Conservation (phyloP, 179 eudicot genomes). For the Camellia oleifera region DNA sequence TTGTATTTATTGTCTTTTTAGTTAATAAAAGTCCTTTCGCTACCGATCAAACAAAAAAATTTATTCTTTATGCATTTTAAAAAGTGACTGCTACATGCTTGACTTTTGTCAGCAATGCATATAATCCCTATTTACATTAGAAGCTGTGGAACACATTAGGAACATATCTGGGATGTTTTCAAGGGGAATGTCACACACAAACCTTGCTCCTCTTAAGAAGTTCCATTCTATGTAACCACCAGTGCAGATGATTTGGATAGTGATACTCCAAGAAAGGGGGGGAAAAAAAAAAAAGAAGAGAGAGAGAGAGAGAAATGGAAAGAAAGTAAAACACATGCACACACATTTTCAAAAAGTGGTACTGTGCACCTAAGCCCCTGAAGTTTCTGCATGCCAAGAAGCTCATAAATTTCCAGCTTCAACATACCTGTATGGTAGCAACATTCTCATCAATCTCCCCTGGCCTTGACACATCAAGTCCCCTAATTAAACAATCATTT, state of each 20-base stretch:
- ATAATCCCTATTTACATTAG: not conserved
- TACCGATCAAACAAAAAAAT: too few relatives aligned
- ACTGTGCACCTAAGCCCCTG: not conserved
- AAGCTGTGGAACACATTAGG: too few relatives aligned
- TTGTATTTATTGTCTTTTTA: too few relatives aligned
- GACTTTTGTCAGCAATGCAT: not conserved
- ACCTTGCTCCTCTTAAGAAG: not conserved
- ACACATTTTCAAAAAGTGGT: not conserved
- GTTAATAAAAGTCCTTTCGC: too few relatives aligned
- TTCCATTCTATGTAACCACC: not conserved
- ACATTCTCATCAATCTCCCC: conserved; percentile 68
- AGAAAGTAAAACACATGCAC: not conserved
- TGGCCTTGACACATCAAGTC: conserved; percentile 75
- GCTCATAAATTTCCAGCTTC: not conserved
- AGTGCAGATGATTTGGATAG: not conserved
- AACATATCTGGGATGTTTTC: conserved; percentile 2
- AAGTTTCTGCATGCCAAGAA: not conserved
- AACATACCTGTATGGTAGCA: conserved; percentile 69
- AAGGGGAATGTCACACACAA: not conserved
- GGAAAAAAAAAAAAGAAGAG: not conserved
- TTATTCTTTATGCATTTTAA: not conserved
- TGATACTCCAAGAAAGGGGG: not conserved
- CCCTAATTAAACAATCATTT: conserved; percentile 54
- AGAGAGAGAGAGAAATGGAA: not conserved
- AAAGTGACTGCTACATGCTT: not conserved